These are phyloP conservation scores for Peronosclerospora sorghi DNA, from an alignment of 352 stramenopile genomes.

Conservation along the genomic window DNA sequence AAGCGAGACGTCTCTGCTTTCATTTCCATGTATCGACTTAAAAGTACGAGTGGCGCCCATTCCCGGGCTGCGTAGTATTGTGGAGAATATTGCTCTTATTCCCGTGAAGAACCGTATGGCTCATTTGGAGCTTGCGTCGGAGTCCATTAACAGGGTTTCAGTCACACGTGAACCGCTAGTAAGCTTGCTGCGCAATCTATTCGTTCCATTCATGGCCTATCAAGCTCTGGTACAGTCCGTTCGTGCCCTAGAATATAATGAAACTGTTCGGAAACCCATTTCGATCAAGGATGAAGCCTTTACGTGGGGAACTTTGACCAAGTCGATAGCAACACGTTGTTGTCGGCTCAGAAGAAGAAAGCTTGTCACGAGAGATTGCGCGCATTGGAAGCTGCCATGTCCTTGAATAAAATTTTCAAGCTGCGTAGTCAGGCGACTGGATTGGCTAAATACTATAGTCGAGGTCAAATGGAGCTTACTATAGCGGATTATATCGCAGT, in stretches of 20 bases:
- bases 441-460: constrained; percentile 33
- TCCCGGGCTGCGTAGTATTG: constrained; percentile 37
- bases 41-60: constrained; percentile 47
- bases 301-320: constrained; percentile 41
- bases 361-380: constrained; percentile 24
- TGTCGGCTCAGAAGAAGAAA: constrained; percentile 36
- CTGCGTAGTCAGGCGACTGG: constrained; percentile 28
- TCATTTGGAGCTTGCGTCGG: constrained; percentile 29
- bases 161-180: constrained; percentile 34
- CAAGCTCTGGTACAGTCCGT: constrained; percentile 40
- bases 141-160: constrained; percentile 28
- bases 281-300: constrained; percentile 31
- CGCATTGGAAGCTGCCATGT: constrained; percentile 32
- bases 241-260: constrained; percentile 32
- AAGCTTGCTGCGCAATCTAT: constrained; percentile 37
- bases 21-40: constrained; percentile 28
- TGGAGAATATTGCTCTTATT: constrained; percentile 43
- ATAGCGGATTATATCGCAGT: constrained; percentile 29
- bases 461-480: constrained; percentile 26
- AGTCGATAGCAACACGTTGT: constrained; percentile 28
- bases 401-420: constrained; percentile 37
- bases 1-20: constrained; percentile 23
- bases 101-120: constrained; percentile 29
- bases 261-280: constrained; percentile 25
- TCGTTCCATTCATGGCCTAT: constrained; percentile 45